These are phyloP conservation scores for Phytophthora idaei DNA, from an alignment of 352 stramenopile genomes.

Conservation along the genomic window DNA sequence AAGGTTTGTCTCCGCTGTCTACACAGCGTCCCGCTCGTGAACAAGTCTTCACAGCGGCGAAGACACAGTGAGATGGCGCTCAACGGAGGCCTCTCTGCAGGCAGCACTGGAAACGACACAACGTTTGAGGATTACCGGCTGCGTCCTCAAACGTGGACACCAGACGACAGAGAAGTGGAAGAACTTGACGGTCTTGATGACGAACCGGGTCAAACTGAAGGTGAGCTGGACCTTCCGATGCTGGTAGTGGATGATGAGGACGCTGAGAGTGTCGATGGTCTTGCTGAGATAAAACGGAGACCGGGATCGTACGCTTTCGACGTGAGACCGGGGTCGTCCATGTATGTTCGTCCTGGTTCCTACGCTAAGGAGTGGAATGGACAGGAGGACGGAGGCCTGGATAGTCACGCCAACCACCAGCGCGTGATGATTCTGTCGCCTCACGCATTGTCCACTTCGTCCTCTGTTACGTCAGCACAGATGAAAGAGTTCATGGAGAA, in stretches of 20 bases:
- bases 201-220: conserved; percentile 4
- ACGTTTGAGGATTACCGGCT: conserved; percentile 11
- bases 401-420: conserved; percentile 31
- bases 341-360: conserved; percentile 25
- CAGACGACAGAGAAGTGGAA: conserved; percentile 28
- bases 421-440: conserved; percentile 38
- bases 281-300: conserved; percentile 34
- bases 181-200: conserved; percentile 37
- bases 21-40: conserved; percentile 50
- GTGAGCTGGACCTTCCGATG: conserved; percentile 41
- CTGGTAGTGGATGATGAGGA: conserved; percentile 43
- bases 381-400: conserved; percentile 27
- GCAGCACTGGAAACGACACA: not conserved
- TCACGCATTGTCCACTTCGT: conserved; percentile 36
- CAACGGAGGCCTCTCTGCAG: conserved; percentile 5
- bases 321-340: conserved; percentile 14
- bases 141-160: conserved; percentile 35
- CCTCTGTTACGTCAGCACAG: conserved; percentile 46
- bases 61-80: conserved; percentile 30
- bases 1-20: conserved; percentile 71
- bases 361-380: conserved; percentile 35
- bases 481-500: conserved; percentile 34
- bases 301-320: conserved; percentile 28
- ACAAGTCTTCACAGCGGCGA: conserved; percentile 28
- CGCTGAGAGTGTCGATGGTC: conserved; percentile 37